Base-by-base conservation (phyloP, 2,329 filamentous ascomycete species). In the Furcasterigmium furcatum region DNA sequence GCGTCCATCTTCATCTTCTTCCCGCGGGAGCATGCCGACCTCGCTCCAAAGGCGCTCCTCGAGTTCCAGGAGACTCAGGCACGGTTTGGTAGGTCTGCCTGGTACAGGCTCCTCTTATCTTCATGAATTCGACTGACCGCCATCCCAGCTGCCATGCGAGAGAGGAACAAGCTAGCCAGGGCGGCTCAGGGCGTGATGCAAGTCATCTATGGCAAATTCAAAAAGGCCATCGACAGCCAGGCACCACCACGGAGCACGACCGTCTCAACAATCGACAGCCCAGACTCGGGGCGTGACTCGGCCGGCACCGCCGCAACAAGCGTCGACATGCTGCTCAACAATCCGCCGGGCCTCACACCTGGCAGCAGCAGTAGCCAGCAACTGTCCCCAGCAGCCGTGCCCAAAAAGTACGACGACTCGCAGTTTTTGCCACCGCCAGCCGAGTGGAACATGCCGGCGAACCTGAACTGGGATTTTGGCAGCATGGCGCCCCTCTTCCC, bases 1-100 rank as follows among this genome's bases (percentile, higher is more conserved):
- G 76, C 80, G 0, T 75, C 78, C 16, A 76, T 84, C 25, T 82
- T 78, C 56, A 82, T 84, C 27, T 58, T 84, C 9, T 82, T 82
- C 49, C 80, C 80, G 1, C 67, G 65, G 19, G 79, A 83, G 53
- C 74, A 81, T 45, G 56, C 62, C 3, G 74, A 77, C 21, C 60
- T 76, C 22, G 60, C 76, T 1, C 62, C 68, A 4, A 64, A 64
- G 20, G 72, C 74, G 1, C 58, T 76, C 9, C 76, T 79, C 54
- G 78, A 83, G 52, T 82, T 81, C 51, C 71, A 74, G 38, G 82
- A 78, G 77, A 75, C 76, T 1, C 73, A 79, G 49, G 73, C 81
- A 52, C 70, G 80, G 5, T 83, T 84, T 51, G 21, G 32, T 16
- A 36, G 4, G 30, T 16, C 5, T 16, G 18, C 18, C 34, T 34